Evolutionary conservation across 192 early-diverging fungal species (phyloP).

Genomic region (Gamsiella multidivaricata): DNA sequence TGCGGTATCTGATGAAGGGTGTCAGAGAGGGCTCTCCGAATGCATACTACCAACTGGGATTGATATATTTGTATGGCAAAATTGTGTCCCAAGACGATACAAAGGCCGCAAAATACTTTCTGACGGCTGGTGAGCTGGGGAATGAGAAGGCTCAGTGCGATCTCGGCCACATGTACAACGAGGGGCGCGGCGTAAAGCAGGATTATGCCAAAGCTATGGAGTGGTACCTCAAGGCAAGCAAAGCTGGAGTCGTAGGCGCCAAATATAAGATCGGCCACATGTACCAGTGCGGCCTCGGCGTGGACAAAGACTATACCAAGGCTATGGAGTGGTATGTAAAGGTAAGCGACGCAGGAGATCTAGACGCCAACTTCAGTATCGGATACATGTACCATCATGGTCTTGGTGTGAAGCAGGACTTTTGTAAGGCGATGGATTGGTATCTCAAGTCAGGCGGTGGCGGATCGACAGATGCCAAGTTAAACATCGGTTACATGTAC

Average conservation of each 20-base stretch:
- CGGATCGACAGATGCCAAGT: neutral
- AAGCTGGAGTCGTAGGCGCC: neutral
- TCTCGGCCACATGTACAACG: neutral
- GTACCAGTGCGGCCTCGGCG: neutral
- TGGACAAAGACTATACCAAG: neutral
- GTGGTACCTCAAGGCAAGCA: too few species aligned
- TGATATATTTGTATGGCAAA: too few species aligned
- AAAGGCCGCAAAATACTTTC: too few species aligned
- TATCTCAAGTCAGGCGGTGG: neutral
- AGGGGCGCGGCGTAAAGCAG: neutral
- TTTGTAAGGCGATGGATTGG: neutral
- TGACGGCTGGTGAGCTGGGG: too few species aligned
- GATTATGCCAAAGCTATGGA: neutral
- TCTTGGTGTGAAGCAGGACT: neutral
- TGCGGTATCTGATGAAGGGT: too few species aligned
- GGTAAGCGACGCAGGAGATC: neutral
- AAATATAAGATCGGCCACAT: neutral
- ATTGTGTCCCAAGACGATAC: too few species aligned
- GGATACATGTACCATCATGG: neutral
- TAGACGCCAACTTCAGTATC: neutral
- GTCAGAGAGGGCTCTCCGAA: too few species aligned
- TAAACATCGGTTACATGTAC: neutral
- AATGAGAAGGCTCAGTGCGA: too few species aligned
- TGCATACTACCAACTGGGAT: too few species aligned
- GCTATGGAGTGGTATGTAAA: slow-evolving; percentile 1